Evolutionary conservation across 106 monocot species (phyloP), one percentile per base, ranked within the genome.

Genomic region (Acorus calamus): DNA sequence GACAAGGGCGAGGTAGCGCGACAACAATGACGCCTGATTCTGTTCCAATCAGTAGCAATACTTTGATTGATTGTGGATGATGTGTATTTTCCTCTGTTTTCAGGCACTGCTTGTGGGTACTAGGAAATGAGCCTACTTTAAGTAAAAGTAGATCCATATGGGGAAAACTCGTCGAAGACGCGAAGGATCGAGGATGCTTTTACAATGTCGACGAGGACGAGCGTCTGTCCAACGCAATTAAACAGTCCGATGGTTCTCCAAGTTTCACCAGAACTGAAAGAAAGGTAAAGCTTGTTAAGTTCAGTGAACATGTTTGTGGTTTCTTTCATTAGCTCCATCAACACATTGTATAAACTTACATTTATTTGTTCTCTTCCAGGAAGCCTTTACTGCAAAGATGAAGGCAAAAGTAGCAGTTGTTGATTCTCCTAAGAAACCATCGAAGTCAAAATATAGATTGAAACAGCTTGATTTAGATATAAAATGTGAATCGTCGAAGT

Each of bases 21-120:
- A 45, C 48, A 14, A 11, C 49, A 64, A 14, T 41, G 41, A 10
- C 4, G 3, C 50, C 42, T 55, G 5, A 12, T 46, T 46, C 5
- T 45, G 3, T 5, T 56, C 8, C 2, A 12, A 47, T 7, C 46
- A 6, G 14, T 8, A 53, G 3, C 0, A 2, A 46, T 46, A 4
- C 5, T 10, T 4, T 59, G 4, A 5, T 57, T 8, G 58, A 3
- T 42, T 5, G 4, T 9, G 0, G 45, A 10, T 11, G 8, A 14
- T 70, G 4, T 11, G 41, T 10, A 2, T 7, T 68, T 57, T 11
- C 53, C 3, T 53, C 8, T 47, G 0, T 48, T 64, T 64, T 57
- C 53, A 83, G 83, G 57, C 75, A 83, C 46, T 83, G 83, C 48
- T 67, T 83, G 8, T 79, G 83, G 83, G 72, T 83, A 55, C 44